Base-by-base conservation (phyloP, 1,284 basidiomycete species). In the Leccinum pallidistipes region DNA sequence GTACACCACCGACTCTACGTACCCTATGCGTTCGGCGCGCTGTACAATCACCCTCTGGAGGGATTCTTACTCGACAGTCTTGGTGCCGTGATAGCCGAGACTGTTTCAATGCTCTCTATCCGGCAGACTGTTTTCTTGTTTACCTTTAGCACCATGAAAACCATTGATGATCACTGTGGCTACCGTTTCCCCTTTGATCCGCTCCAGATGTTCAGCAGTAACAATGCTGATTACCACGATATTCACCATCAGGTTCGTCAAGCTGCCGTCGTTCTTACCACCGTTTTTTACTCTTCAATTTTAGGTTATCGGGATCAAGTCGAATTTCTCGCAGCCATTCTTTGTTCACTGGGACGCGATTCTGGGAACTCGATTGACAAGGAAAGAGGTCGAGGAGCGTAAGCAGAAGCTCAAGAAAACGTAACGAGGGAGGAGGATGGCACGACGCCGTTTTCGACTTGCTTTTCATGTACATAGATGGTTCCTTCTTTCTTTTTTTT, bases 1-100 rank as follows among this genome's bases (percentile, higher is more conserved):
- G 90, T 92, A 76, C 97, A 99, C 75, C 97, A 99, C 77, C 85
- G 95, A 9, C 87, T 99, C 12, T 97, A 98, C 75, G 95, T 97
- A 9, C 95, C 97, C 0, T 99, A 98, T 73, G 95, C 97, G 0
- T 99, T 93, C 71, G 97, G 97, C 24, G 93, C 97, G 11, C 83
- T 99, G 5, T 99, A 99, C 83, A 99, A 99, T 77, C 97, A 99
- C 73, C 96, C 96, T 0, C 69, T 99, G 51, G 97, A 99, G 73
- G 96, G 96, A 1, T 89, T 99, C 69, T 67, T 98, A 1, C 83
- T 99, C 65, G 97, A 99, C 76, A 87, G 90, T 3, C 77, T 92
- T 31, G 95, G 97, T 52, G 90, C 93, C 0, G 87, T 79, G 8
- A 66, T 98, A 21, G 93, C 95, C 0, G 91, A 98, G 71, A 73